Evolutionary conservation across 495 filamentous ascomycete genomes (phyloP), one percentile per base, ranked within the genome.

Genomic region (Diplogelasinospora grovesii): DNA sequence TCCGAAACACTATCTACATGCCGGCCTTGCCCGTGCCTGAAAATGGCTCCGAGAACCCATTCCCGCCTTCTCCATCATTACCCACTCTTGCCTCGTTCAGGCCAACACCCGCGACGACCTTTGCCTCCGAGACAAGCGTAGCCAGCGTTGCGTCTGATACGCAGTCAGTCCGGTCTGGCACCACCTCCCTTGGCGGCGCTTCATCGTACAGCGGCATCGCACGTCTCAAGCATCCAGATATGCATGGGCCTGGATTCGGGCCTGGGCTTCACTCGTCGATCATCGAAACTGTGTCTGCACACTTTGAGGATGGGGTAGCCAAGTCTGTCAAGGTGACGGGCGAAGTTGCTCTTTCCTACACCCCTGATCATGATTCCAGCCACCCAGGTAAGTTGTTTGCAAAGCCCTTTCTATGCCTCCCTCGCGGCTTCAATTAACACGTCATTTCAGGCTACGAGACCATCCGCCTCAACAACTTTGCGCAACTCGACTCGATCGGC

Each of bases 401-500:
- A n/a, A 3, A 1, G 13, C 7, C 9, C 34, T n/a, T n/a, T 10
- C 15, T 22, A 24, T 19, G 3, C 21, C 18, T 33, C 2, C 10
- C n/a, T 7, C 5, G 26, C 21, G 20, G 31, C 26, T 43, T 48
- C 39, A 33, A 39, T 22, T 18, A 68, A 14, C 23, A 36, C 15
- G n/a, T 8, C 67, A 2, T 18, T 21, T 0, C 21, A 59, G 77
- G 69, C 16, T 63, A 71, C 8, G 71, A 88, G 56, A 80, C 65
- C 30, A 83, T 98, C 50, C 82, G 86, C 19, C 76, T 99, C 14
- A 87, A 96, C 43, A 95, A 95, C 50, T 97, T 95, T 61, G 65
- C 79, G 10, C 71, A 80, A n/a, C 75, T 99, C 9, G 90, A 96
- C 49, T 90, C 89, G 58, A 89, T 99, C 38, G 92, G 89, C 3